A percentile compares a stretch with the other conserved stretches of the same genome.
Conservation (phyloP, 2,329 filamentous ascomycete species). For the Colletotrichum godetiae region DNA sequence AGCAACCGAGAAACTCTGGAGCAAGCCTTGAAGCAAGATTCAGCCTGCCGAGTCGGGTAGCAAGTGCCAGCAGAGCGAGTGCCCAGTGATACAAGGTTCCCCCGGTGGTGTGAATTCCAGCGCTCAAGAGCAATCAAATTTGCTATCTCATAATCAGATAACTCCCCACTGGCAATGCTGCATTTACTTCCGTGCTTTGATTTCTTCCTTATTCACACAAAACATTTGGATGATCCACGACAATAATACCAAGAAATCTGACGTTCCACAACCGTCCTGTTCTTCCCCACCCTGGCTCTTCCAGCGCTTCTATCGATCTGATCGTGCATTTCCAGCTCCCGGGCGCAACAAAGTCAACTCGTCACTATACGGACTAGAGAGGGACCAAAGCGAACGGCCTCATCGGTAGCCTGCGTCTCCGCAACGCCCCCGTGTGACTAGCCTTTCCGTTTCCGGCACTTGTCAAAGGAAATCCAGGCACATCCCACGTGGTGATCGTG, state of each 20-base stretch:
- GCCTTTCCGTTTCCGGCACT: constrained; percentile 9
- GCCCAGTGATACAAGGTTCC: not conserved
- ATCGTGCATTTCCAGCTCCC: not conserved
- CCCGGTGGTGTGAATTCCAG: not conserved
- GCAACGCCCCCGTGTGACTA: not conserved
- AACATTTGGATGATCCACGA: not conserved
- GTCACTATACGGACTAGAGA: constrained; percentile 3
- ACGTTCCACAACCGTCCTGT: not conserved
- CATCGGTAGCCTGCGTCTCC: not conserved
- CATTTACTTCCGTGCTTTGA: not conserved
- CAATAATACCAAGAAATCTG: not conserved
- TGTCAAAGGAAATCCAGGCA: not conserved
- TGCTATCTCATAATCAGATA: constrained; percentile 12
- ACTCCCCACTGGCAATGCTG: not conserved
- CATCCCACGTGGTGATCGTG: constrained; percentile 1
- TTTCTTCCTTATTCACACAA: constrained; percentile 1
- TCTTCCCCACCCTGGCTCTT: not conserved
- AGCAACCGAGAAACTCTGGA: not conserved
- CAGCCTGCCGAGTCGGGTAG: constrained; percentile 17
- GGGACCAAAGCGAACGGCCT: not conserved
- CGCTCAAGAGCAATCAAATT: not conserved
- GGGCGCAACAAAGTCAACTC: not conserved
- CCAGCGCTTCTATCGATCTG: not conserved
- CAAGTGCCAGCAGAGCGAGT: constrained; percentile 2
- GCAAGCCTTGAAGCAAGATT: constrained; percentile 19